phyloP scores from a whole-genome alignment of 1,284 basidiomycete species.

The Tetrapyrgos nigripes region DNA sequence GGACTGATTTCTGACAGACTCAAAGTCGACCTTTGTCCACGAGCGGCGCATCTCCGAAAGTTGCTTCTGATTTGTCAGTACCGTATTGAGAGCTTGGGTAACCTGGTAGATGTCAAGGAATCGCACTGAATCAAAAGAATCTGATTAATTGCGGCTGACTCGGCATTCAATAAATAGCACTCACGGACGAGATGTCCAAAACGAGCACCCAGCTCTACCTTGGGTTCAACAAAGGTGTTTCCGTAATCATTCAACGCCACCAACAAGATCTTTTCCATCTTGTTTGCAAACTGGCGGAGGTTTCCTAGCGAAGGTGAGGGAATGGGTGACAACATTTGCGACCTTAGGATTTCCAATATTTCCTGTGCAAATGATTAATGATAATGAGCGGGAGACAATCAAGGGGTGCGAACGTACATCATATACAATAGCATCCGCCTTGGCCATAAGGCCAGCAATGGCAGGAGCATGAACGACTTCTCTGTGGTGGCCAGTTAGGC shows the following conservation, averaged over 20 bases:
- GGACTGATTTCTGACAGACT: conserved; percentile 90
- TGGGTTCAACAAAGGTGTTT: conserved; percentile 89
- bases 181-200: conserved; percentile 87
- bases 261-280: conserved; percentile 89
- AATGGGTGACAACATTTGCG: conserved; percentile 83
- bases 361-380: conserved; percentile 54
- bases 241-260: conserved; percentile 83
- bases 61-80: conserved; percentile 85
- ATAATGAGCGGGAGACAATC: conserved; percentile 7
- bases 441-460: conserved; percentile 86
- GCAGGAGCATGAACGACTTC: conserved; percentile 88
- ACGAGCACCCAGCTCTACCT: conserved; percentile 86
- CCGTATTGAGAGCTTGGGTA: conserved; percentile 84
- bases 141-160: background rate
- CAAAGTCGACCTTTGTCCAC: conserved; percentile 87
- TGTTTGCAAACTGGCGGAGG: conserved; percentile 83
- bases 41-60: conserved; percentile 85
- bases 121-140: conserved; percentile 59
- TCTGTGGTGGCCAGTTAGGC: conserved; percentile 72
- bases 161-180: conserved; percentile 38
- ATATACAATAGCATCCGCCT: conserved; percentile 87
- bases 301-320: conserved; percentile 69
- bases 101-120: conserved; percentile 91
- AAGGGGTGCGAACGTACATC: conserved; percentile 63
- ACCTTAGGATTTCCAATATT: conserved; percentile 83